Conservation (phyloP, 805 yeast genomes). For the Metschnikowia arizonensis region DNA sequence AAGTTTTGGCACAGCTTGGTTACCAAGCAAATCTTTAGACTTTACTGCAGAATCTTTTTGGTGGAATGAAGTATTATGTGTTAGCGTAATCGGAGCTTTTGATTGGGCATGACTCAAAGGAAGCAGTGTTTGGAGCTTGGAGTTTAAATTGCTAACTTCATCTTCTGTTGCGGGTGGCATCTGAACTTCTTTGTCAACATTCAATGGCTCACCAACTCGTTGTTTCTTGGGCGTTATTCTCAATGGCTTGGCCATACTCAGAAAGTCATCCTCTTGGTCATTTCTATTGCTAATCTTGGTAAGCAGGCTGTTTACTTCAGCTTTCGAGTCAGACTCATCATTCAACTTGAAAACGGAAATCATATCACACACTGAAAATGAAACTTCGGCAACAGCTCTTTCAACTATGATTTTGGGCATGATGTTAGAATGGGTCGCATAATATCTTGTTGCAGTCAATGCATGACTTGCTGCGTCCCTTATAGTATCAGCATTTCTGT, state of each 20-base stretch:
- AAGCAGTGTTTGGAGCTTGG: background rate
- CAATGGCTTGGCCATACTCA: conserved; percentile 11
- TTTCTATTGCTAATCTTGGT: background rate
- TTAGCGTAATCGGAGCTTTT: background rate
- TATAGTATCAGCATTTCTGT: conserved; percentile 40
- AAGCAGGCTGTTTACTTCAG: background rate
- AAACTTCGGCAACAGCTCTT: conserved; percentile 70
- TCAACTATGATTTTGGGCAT: conserved; percentile 70
- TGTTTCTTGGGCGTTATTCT: conserved; percentile 10
- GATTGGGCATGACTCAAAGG: background rate
- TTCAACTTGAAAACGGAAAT: conserved; percentile 48
- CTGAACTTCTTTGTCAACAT: background rate
- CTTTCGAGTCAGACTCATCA: background rate
- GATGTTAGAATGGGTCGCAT: conserved; percentile 55
- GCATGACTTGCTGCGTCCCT: conserved; percentile 70
- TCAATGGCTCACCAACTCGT: background rate
- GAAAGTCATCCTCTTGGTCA: background rate
- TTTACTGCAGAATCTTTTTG: background rate
- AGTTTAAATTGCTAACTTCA: background rate
- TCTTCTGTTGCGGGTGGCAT: background rate
- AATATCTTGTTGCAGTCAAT: conserved; percentile 74
- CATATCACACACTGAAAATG: conserved; percentile 61
- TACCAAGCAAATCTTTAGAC: background rate
- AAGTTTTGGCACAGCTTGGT: background rate
- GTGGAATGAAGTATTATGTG: background rate